Percentiles rank a stretch among this genome's conserved stretches.
Evolutionary conservation across 495 filamentous ascomycete species (phyloP).

Genomic region (Cercophora scortea): DNA sequence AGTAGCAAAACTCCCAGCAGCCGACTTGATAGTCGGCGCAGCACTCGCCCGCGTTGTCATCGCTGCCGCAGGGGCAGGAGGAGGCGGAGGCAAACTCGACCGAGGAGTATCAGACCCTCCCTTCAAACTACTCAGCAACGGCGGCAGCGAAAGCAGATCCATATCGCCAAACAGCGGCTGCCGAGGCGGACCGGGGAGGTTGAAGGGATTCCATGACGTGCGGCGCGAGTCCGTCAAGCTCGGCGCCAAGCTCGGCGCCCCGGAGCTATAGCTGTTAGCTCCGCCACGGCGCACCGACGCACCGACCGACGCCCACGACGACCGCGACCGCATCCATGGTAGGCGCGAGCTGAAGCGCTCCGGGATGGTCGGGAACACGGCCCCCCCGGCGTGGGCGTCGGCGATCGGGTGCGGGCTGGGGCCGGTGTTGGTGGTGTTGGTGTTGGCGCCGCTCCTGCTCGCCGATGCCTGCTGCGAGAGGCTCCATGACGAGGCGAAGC

Average conservation of each 20-base stretch:
- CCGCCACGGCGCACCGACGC: no score
- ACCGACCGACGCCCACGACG: neutral
- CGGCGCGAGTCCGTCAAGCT: slow-evolving; percentile 3
- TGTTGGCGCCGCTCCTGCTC: no score
- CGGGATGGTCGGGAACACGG: neutral
- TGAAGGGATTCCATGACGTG: slow-evolving; percentile 13
- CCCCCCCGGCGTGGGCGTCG: slow-evolving; percentile 4
- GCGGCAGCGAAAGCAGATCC: neutral
- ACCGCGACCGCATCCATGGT: neutral
- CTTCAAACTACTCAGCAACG: neutral
- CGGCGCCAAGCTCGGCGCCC: neutral
- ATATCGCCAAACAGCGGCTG: slow-evolving; percentile 6
- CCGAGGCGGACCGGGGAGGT: slow-evolving; percentile 9
- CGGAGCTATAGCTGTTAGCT: neutral
- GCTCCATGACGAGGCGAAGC: no score
- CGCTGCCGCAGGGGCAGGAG: no score
- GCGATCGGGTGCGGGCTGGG: slow-evolving; percentile 3
- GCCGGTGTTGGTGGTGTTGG: neutral
- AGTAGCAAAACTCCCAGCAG: no score
- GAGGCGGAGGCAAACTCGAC: no score
- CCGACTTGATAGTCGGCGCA: no score
- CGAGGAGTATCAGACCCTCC: no score
- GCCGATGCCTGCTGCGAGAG: no score
- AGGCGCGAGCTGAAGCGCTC: slow-evolving; percentile 1
- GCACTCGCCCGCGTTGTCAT: no score